Conservation (phyloP, 2,329 filamentous ascomycete species). For the Penicillium frequentans region DNA sequence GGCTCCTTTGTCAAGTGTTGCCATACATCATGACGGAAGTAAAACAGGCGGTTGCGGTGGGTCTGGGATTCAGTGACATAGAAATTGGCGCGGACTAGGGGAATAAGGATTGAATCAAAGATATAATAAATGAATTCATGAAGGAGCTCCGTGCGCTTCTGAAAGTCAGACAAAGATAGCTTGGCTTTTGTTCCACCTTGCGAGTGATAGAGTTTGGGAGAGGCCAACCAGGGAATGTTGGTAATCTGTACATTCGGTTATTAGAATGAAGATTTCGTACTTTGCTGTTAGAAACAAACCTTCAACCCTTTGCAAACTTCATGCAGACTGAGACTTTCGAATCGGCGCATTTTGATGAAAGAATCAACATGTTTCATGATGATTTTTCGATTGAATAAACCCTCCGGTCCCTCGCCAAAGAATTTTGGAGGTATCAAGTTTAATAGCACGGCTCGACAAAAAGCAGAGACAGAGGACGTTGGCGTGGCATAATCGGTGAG, state of each 20-base stretch:
- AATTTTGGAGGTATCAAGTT: slow-evolving; percentile 73
- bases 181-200: slow-evolving; percentile 43
- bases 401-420: slow-evolving; percentile 63
- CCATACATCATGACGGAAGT: slow-evolving; percentile 95
- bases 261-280: background rate
- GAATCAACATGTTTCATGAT: slow-evolving; percentile 70
- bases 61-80: slow-evolving; percentile 89
- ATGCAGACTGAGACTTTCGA: slow-evolving; percentile 78
- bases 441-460: slow-evolving; percentile 74
- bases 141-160: slow-evolving; percentile 76
- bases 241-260: slow-evolving; percentile 53
- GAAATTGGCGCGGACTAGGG: slow-evolving; percentile 82
- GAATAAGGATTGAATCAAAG: slow-evolving; percentile 88
- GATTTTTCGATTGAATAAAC: slow-evolving; percentile 59
- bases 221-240: slow-evolving; percentile 70
- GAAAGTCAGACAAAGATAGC: slow-evolving; percentile 67
- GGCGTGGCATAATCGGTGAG: slow-evolving; percentile 70
- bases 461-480: slow-evolving; percentile 71
- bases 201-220: slow-evolving; percentile 41
- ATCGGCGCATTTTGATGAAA: slow-evolving; percentile 76
- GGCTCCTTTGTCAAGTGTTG: slow-evolving; percentile 71
- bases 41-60: slow-evolving; percentile 81
- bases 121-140: slow-evolving; percentile 87
- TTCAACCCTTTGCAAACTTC: slow-evolving; percentile 74
- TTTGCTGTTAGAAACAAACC: slow-evolving; percentile 47